phyloP scores from a whole-genome alignment of 1,139 yeast genomes.

The Saccharomyces hybrid region DNA sequence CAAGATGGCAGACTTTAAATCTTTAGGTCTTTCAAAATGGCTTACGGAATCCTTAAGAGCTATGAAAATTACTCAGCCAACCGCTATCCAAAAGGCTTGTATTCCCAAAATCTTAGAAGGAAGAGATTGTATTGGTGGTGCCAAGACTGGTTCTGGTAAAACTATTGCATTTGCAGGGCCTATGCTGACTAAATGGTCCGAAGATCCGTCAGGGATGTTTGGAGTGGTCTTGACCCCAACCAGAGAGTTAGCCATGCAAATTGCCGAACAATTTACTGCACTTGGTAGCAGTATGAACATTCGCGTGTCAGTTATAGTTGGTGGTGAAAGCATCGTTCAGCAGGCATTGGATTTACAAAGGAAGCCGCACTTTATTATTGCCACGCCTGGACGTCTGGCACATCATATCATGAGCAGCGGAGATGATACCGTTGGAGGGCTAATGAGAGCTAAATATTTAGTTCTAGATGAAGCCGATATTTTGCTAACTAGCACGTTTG shows the following conservation, averaged over 20 bases:
- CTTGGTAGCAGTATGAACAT: conserved; percentile 85
- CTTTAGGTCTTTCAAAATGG: conserved; percentile 80
- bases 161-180: conserved; percentile 97
- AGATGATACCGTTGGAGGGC: conserved; percentile 75
- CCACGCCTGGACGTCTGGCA: conserved; percentile 96
- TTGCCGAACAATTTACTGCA: conserved; percentile 93
- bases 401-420: conserved; percentile 87
- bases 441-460: conserved; percentile 65
- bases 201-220: conserved; percentile 87
- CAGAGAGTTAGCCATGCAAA: conserved; percentile 89
- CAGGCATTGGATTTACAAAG: conserved; percentile 77
- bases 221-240: conserved; percentile 92
- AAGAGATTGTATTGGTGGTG: conserved; percentile 93
- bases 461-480: conserved; percentile 97
- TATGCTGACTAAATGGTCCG: conserved; percentile 88
- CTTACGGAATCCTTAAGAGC: conserved; percentile 69
- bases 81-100: conserved; percentile 80
- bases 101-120: conserved; percentile 76
- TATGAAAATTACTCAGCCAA: conserved; percentile 78
- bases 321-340: conserved; percentile 87
- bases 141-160: conserved; percentile 97
- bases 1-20: conserved; percentile 37
- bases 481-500: conserved; percentile 73
- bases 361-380: conserved; percentile 89
- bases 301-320: conserved; percentile 73